These are phyloP conservation scores for Dioszegia crocea DNA, from an alignment of 768 basidiomycete genomes.

Conservation along the genomic window DNA sequence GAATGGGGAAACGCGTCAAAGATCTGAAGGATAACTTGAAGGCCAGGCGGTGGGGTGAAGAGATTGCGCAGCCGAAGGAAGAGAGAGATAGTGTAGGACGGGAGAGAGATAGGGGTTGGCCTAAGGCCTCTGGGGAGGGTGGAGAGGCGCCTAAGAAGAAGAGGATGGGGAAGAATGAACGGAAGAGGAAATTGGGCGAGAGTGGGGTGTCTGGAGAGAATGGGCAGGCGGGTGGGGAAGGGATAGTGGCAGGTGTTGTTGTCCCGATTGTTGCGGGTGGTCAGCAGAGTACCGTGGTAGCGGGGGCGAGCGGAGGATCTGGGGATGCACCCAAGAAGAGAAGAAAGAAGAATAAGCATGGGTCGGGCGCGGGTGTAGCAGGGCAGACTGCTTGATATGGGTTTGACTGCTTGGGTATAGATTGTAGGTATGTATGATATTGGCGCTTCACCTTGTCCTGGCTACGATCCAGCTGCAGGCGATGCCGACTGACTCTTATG, in stretches of 20 bases:
- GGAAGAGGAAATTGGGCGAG: conserved; percentile 14
- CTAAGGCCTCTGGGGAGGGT: not conserved
- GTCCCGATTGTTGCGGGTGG: not conserved
- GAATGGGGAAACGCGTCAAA: conserved; percentile 62
- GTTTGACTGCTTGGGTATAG: not conserved
- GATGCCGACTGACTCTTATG: too few species aligned
- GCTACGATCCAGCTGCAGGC: too few species aligned
- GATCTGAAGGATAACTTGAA: conserved; percentile 66
- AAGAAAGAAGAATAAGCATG: conserved; percentile 9
- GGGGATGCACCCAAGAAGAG: conserved; percentile 1
- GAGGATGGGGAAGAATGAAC: conserved; percentile 32
- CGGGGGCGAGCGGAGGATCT: not conserved
- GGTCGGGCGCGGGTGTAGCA: not conserved
- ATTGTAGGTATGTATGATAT: too few species aligned
- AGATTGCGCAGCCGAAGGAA: conserved; percentile 9
- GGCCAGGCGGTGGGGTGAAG: conserved; percentile 51
- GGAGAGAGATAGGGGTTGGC: conserved; percentile 10
- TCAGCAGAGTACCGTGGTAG: not conserved
- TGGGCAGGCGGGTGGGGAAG: too few species aligned
- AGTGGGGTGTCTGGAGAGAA: not conserved
- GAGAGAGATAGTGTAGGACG: conserved; percentile 4
- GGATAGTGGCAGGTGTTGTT: too few species aligned
- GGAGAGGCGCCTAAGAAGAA: conserved; percentile 10
- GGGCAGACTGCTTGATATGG: not conserved
- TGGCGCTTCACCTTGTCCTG: too few species aligned